Base-by-base conservation (phyloP, 2,329 filamentous ascomycete genomes). In the Aspergillus ruber region DNA sequence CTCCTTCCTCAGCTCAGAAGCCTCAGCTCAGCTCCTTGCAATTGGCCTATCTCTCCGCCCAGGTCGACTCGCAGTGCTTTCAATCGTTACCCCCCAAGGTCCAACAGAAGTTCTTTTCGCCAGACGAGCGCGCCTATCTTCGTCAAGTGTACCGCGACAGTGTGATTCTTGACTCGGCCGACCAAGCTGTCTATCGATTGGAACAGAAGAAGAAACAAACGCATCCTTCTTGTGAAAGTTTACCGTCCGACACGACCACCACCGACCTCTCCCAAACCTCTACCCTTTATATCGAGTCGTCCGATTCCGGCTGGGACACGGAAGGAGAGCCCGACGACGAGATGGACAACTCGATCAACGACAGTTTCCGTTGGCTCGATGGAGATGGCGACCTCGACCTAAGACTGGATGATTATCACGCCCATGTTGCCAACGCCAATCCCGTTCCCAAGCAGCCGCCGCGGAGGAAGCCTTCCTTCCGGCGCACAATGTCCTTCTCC, bases 341-440 rank as follows among this genome's bases (percentile, higher is more conserved):
- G 36, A 73, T 78, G 56, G 68, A 78, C 32, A 74, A 80, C 44
- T 78, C 78, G 1, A 72, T 86, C 48, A 80, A 81, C 43, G 82
- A 88, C 51, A 84, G 77, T 60, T 85, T 89, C 55, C 77, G 82
- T 43, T 88, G 85, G 84, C 71, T 89, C 21, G 85, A 90, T 25
- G 83, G 88, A 48, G 82, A 87, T 45, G 79, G 84, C 15, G 80
- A 86, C 45, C 71, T 90, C 27, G 85, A 90, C 57, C 74, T 90
- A 33, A 77, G 76, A 33, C 68, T 89, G 27, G 83, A 88, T 60
- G 83, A 88, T 61, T 86, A 88, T 59, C 83, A 86, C 59, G 73
- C 78, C 41, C 83, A 83, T 56, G 69, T 83, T 29, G 74, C 67
- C n/a, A 69, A 80, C 64, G 53, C 65, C 71, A 43, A 68, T 69